A percentile compares a stretch with the other conserved stretches of the same genome.
Evolutionary conservation across 306 rosid genomes (phyloP).

Genomic region (Lablab purpureus): DNA sequence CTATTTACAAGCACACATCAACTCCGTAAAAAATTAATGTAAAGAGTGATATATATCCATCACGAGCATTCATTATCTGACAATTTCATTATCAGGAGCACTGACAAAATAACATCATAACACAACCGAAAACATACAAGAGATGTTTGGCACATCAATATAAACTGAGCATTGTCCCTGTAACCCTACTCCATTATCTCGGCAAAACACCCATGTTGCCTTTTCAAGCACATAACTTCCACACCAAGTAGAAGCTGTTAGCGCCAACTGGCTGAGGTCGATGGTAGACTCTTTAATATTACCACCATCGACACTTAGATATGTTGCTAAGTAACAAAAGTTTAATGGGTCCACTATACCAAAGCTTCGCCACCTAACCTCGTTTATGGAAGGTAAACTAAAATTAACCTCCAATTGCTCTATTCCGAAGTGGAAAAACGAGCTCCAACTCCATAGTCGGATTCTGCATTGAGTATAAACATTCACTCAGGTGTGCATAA

Average conservation of each 20-base stretch:
- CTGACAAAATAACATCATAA: conserved; percentile 48
- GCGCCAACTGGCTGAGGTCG: conserved; percentile 54
- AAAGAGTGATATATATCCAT: conserved; percentile 32
- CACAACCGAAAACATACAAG: conserved; percentile 54
- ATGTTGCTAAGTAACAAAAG: conserved; percentile 56
- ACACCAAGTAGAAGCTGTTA: conserved; percentile 54
- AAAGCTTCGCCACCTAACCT: conserved; percentile 65
- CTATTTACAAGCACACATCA: neutral
- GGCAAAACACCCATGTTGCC: conserved; percentile 47
- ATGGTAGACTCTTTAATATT: conserved; percentile 61
- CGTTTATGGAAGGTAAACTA: conserved; percentile 76
- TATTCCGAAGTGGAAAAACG: conserved; percentile 77
- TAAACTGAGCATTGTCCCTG: conserved; percentile 43
- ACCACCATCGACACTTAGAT: conserved; percentile 57
- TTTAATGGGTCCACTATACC: conserved; percentile 59
- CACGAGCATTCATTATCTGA: conserved; percentile 55
- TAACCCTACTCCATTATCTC: conserved; percentile 46
- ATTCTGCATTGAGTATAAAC: conserved; percentile 91
- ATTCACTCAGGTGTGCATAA: conserved; percentile 66
- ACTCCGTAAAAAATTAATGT: conserved; percentile 2
- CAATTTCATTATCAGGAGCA: conserved; percentile 44
- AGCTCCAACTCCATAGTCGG: conserved; percentile 95
- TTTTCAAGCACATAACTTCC: conserved; percentile 52
- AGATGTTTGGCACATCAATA: conserved; percentile 54
- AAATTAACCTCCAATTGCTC: conserved; percentile 93